These are phyloP conservation scores for Aspergillus amoenus DNA, from an alignment of 2,329 filamentous ascomycete species.

Conservation along the genomic window DNA sequence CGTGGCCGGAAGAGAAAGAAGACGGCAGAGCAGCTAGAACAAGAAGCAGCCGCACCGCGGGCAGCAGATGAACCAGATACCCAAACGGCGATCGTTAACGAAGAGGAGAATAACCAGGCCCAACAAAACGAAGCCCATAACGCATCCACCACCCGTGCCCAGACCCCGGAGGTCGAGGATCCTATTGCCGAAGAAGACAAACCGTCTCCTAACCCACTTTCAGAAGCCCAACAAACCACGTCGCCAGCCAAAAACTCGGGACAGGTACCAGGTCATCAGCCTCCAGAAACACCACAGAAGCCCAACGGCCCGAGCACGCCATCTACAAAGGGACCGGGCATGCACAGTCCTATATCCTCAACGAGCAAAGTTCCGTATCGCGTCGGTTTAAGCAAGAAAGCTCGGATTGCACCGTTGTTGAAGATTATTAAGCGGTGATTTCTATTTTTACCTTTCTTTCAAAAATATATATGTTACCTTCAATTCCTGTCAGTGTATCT, in stretches of 20 bases:
- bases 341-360: slow-evolving; percentile 42
- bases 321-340: slow-evolving; percentile 31
- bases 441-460: background rate
- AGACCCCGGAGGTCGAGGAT: background rate
- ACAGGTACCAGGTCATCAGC: background rate
- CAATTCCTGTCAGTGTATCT: background rate
- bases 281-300: slow-evolving; percentile 18
- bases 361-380: slow-evolving; percentile 43
- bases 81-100: background rate
- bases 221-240: background rate
- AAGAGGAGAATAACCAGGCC: background rate
- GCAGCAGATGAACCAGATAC: background rate
- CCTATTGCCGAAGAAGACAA: background rate
- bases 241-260: background rate
- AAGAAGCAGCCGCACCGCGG: background rate
- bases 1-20: slow-evolving; percentile 45
- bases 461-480: background rate
- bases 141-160: background rate
- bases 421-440: slow-evolving; percentile 42
- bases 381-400: slow-evolving; percentile 51
- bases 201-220: background rate
- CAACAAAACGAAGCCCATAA: background rate
- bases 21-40: slow-evolving; percentile 23
- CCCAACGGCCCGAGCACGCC: slow-evolving; percentile 5
- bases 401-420: slow-evolving; percentile 50